Conservation (phyloP, 805 yeast species). For the Candida takata region DNA sequence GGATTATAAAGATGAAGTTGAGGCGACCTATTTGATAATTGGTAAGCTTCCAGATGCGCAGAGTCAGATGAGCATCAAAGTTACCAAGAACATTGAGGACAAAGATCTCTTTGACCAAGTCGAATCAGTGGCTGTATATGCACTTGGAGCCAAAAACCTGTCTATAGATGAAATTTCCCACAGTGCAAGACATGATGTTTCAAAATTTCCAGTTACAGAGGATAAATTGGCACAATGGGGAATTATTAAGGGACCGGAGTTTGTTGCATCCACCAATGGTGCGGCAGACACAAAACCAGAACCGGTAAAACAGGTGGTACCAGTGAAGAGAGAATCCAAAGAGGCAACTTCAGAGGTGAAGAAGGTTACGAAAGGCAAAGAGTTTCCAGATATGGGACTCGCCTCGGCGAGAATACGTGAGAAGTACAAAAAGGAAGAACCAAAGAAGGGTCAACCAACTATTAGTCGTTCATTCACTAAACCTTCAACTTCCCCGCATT, state of each 20-base stretch:
- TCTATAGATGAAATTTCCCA: conserved; percentile 14
- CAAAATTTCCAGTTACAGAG: conserved; percentile 6
- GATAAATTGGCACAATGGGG: conserved; percentile 20
- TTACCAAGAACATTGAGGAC: conserved; percentile 23
- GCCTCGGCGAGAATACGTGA: conserved; percentile 12
- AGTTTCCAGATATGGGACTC: conserved; percentile 16
- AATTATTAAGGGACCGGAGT: conserved; percentile 19
- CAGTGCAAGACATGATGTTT: conserved; percentile 7
- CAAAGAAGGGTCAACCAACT: conserved; percentile 9
- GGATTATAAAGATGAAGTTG: conserved; percentile 29
- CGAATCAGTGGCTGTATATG: conserved; percentile 32
- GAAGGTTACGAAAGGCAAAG: conserved; percentile 1
- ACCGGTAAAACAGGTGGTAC: too few species aligned
- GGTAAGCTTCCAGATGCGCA: conserved; percentile 25
- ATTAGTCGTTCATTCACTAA: conserved; percentile 9
- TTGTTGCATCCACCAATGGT: too few species aligned
- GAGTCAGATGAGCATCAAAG: conserved; percentile 12
- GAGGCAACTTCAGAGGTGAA: background rate
- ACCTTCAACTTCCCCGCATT: background rate
- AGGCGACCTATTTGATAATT: conserved; percentile 35
- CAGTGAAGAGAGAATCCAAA: background rate
- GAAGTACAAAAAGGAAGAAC: conserved; percentile 7
- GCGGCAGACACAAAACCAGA: too few species aligned
- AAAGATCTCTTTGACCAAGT: conserved; percentile 26
- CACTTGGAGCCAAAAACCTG: conserved; percentile 24